These are phyloP conservation scores for Suzukiozyma palmioleophila DNA, from an alignment of 1,139 yeast species.

Conservation along the genomic window DNA sequence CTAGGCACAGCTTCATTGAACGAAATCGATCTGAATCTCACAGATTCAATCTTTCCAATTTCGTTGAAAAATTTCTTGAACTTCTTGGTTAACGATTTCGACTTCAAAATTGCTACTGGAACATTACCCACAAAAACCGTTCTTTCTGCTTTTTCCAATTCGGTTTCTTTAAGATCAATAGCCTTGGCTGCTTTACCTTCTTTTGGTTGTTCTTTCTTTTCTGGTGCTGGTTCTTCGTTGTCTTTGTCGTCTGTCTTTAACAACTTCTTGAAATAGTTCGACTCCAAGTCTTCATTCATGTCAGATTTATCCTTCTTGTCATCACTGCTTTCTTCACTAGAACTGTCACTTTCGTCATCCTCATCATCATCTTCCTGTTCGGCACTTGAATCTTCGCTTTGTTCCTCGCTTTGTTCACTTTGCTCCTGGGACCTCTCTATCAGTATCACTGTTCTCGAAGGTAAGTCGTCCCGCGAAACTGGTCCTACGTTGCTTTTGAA, in stretches of 20 bases:
- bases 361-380: conserved; percentile 10
- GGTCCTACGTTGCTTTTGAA: conserved; percentile 38
- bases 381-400: conserved; percentile 9
- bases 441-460: conserved; percentile 22
- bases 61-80: conserved; percentile 60
- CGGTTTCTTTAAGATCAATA: conserved; percentile 57
- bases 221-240: conserved; percentile 14
- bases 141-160: conserved; percentile 79
- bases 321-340: conserved; percentile 14
- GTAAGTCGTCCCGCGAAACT: conserved; percentile 26
- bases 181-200: conserved; percentile 31
- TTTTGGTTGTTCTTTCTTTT: conserved; percentile 11
- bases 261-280: conserved; percentile 40
- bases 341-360: conserved; percentile 11
- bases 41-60: conserved; percentile 62
- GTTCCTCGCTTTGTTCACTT: conserved; percentile 16
- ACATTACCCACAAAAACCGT: conserved; percentile 91
- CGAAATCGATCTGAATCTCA: conserved; percentile 89
- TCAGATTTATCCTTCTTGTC: conserved; percentile 17
- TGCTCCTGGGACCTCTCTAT: conserved; percentile 10
- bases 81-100: conserved; percentile 55
- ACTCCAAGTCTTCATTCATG: conserved; percentile 45
- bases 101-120: conserved; percentile 58
- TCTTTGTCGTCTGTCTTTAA: conserved; percentile 16
- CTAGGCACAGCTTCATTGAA: conserved; percentile 86